Evolutionary conservation across 2,329 filamentous ascomycete genomes (phyloP), one percentile per base, ranked within the genome.

Genomic region (Exophiala xenobiotica): DNA sequence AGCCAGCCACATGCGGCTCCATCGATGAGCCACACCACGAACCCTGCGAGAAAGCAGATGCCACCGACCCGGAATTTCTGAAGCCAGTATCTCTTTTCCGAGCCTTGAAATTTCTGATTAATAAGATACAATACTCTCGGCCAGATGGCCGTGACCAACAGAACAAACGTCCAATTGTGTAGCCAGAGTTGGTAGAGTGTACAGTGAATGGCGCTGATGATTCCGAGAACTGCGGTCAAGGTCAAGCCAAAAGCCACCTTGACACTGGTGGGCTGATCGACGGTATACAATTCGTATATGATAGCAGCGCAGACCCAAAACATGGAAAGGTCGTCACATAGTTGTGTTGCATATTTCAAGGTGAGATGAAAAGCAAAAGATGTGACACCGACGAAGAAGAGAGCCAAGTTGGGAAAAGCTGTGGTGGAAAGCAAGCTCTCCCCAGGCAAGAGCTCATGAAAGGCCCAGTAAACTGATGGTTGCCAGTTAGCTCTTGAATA

Each of bases 1-100:
- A 67, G 27, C 19, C 38, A 55, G 3, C 27, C 51, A 37, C 64
- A 66, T 5, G 49, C 42, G 42, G 59, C 63, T 2, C 51, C 41
- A 53, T 67, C 65, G 37, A 65, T 48, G 12, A 66, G 11, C 64
- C 64, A 67, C 11, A 61, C 44, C 2, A 53, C 46, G 26, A 59
- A 61, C 8, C 54, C 59, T 6, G 47, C 53, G 38, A 49, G 37
- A 41, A 51, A 58, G 18, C 47, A 58, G 5, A 58, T 22, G n/a
- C 54, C 58, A 8, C 54, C 56, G 12, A 53, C 40, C 4, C 51
- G 48, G 19, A 51, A 56, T 46, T 59, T 49, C 7, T 48, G 33
- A 35, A 48, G 53, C 49, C 50, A 53, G 42, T 51, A 50, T 9
- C n/a, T 37, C 31, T 42, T 51, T 16, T 54, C 40, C 27, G 44